These are phyloP conservation scores for Trapa incisa DNA, from an alignment of 345 rosid genomes.

Conservation along the genomic window DNA sequence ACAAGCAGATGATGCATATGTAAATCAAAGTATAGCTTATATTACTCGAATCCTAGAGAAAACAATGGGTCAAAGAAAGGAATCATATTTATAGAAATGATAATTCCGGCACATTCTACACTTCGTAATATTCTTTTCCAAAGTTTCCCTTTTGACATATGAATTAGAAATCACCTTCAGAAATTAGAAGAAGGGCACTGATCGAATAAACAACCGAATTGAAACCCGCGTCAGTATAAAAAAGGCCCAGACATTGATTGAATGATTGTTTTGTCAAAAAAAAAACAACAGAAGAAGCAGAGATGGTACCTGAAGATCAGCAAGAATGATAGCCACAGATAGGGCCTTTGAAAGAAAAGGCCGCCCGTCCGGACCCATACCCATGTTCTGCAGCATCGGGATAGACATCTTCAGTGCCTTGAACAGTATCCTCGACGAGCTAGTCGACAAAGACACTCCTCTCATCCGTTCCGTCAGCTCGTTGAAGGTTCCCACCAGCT, in stretches of 20 bases:
- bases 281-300: not conserved
- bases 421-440: slow-evolving; percentile 69
- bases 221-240: not conserved
- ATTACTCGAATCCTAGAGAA: not conserved
- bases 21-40: not conserved
- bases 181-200: not conserved
- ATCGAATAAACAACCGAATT: not conserved
- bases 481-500: slow-evolving; percentile 92
- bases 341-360: slow-evolving; percentile 72
- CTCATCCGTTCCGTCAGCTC: slow-evolving; percentile 78
- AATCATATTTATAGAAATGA: not conserved
- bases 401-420: slow-evolving; percentile 75
- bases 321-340: slow-evolving; percentile 65
- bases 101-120: not conserved
- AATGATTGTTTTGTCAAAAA: not conserved
- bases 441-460: slow-evolving; percentile 43
- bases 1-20: not conserved
- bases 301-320: slow-evolving; percentile 63
- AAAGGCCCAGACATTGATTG: not conserved
- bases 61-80: too few species aligned
- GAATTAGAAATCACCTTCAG: not conserved
- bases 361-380: slow-evolving; percentile 54
- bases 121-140: not conserved
- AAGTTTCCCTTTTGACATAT: not conserved
- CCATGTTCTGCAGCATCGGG: slow-evolving; percentile 57